These are phyloP conservation scores for Candida lessepsii DNA, from an alignment of 805 yeast species.

Conservation along the genomic window DNA sequence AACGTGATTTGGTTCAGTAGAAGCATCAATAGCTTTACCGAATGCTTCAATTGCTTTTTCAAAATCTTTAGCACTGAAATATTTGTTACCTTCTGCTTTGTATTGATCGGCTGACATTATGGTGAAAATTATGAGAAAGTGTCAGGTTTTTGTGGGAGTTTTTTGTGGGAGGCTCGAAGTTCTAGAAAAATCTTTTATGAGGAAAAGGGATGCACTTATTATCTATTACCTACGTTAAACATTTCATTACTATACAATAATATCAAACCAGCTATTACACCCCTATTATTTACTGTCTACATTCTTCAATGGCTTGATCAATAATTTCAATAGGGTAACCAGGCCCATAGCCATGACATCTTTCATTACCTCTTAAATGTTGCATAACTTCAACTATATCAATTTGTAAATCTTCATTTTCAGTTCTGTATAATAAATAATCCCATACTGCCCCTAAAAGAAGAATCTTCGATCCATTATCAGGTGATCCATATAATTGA, in stretches of 20 bases:
- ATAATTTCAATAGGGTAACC: conserved; percentile 52
- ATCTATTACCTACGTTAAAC: no score
- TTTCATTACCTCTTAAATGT: conserved; percentile 61
- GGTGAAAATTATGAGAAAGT: not conserved
- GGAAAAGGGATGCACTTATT: no score
- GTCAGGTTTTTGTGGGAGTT: conserved; percentile 1
- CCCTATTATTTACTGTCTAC: no score
- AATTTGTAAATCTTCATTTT: conserved; percentile 46
- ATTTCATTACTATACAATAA: no score
- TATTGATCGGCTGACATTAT: conserved; percentile 60
- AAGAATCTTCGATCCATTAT: conserved; percentile 48
- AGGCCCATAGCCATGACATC: conserved; percentile 79
- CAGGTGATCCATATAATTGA: conserved; percentile 33
- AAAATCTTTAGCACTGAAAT: conserved; percentile 85
- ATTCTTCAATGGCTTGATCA: conserved; percentile 32
- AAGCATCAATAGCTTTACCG: conserved; percentile 81
- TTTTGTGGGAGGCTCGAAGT: not conserved
- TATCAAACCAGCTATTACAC: not conserved
- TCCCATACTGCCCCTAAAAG: conserved; percentile 86
- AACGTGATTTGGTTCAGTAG: conserved; percentile 85
- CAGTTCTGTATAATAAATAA: conserved; percentile 51
- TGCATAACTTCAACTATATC: conserved; percentile 61
- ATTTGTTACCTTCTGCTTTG: conserved; percentile 92
- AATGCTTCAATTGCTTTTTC: conserved; percentile 76
- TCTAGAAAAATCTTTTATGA: conserved; percentile 4